Conservation (phyloP, 169 alveolate species). For the Plasmodium fragile region DNA sequence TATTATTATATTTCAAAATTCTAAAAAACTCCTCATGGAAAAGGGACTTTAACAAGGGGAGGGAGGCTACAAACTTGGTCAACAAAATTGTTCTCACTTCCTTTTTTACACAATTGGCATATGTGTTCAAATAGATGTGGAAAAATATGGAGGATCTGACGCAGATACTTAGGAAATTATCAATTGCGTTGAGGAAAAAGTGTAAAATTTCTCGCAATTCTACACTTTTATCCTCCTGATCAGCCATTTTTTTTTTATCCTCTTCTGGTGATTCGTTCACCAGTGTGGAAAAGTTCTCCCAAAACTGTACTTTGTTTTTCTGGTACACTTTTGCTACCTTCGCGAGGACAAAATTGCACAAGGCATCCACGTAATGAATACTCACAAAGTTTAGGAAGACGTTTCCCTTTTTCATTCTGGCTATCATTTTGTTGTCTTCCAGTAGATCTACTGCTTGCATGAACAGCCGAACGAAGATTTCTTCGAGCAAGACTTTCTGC, state of each 20-base stretch:
- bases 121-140: slow-evolving; percentile 48
- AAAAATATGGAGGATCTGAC: slow-evolving; percentile 66
- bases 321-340: slow-evolving; percentile 51
- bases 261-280: slow-evolving; percentile 11
- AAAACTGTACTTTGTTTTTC: slow-evolving; percentile 34
- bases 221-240: not conserved
- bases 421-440: slow-evolving; percentile 39
- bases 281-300: slow-evolving; percentile 24
- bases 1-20: slow-evolving; percentile 58
- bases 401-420: slow-evolving; percentile 38
- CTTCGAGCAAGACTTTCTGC: slow-evolving; percentile 56
- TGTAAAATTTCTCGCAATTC: slow-evolving; percentile 33
- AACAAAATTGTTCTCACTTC: slow-evolving; percentile 33
- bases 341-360: slow-evolving; percentile 33
- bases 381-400: slow-evolving; percentile 45
- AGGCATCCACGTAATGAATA: slow-evolving; percentile 44
- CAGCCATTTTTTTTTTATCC: slow-evolving; percentile 19
- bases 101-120: slow-evolving; percentile 48
- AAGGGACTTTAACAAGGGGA: slow-evolving; percentile 47
- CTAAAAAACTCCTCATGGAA: slow-evolving; percentile 72
- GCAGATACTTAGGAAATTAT: slow-evolving; percentile 62
- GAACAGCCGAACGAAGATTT: slow-evolving; percentile 48
- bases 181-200: slow-evolving; percentile 60
- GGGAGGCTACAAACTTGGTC: slow-evolving; percentile 27
- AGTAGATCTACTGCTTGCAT: slow-evolving; percentile 48